Percentiles rank a stretch among this genome's conserved stretches.
Evolutionary conservation across 2,329 filamentous ascomycete genomes (phyloP).

Genomic region (Pseudocercospora musae): DNA sequence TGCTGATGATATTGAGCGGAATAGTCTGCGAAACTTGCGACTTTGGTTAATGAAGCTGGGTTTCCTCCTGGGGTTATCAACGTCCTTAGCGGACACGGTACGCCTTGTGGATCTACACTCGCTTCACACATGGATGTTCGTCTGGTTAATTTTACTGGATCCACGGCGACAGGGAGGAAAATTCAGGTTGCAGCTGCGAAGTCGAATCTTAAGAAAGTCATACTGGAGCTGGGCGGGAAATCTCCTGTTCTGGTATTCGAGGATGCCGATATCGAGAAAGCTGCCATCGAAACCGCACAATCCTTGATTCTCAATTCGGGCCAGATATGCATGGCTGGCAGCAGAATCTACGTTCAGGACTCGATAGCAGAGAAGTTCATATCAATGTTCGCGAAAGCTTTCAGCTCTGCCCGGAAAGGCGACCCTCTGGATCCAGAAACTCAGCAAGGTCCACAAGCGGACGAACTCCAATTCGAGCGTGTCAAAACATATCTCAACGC

Average conservation of each 20-base stretch:
- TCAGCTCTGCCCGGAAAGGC: not conserved
- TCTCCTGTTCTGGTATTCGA: slow-evolving; percentile 28
- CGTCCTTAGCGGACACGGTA: slow-evolving; percentile 32
- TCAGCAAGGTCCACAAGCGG: not conserved
- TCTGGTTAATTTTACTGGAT: slow-evolving; percentile 28
- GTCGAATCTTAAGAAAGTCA: slow-evolving; percentile 30
- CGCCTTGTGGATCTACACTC: slow-evolving; percentile 30
- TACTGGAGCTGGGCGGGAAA: slow-evolving; percentile 32
- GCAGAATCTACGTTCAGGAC: slow-evolving; percentile 56
- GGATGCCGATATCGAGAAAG: slow-evolving; percentile 30
- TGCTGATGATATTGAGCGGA: slow-evolving; percentile 41
- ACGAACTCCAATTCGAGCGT: not conserved
- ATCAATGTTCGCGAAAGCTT: not conserved
- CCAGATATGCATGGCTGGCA: slow-evolving; percentile 59
- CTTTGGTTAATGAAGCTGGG: slow-evolving; percentile 37
- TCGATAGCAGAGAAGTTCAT: not conserved
- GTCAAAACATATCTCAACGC: not conserved
- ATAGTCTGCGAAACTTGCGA: slow-evolving; percentile 14
- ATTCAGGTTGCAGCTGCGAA: slow-evolving; percentile 26
- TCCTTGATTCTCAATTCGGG: slow-evolving; percentile 32
- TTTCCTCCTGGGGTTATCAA: slow-evolving; percentile 44
- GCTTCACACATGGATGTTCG: slow-evolving; percentile 34
- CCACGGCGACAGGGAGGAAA: slow-evolving; percentile 20
- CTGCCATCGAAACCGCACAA: slow-evolving; percentile 34
- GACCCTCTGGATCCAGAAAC: not conserved